Conservation (phyloP, 2,329 filamentous ascomycete species). For the Didymella exigua region DNA sequence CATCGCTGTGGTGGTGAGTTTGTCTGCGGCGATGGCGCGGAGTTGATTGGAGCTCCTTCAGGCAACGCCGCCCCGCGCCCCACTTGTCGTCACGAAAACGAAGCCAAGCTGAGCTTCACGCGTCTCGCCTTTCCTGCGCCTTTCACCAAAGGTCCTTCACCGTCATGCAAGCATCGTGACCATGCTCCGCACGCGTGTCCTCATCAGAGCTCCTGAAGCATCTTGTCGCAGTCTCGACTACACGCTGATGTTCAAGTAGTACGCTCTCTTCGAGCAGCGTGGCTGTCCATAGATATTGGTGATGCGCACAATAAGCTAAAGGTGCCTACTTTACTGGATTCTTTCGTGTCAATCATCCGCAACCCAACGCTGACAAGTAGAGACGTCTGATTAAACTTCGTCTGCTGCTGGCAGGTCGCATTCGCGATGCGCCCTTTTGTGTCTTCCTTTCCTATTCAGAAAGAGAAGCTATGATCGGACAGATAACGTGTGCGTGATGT, state of each 20-base stretch:
- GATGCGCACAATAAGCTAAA: too few relatives aligned
- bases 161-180: background rate
- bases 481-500: background rate
- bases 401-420: background rate
- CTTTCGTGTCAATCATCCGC: too few relatives aligned
- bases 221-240: too few relatives aligned
- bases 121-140: background rate
- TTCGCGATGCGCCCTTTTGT: background rate
- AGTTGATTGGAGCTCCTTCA: constrained; percentile 18
- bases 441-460: background rate
- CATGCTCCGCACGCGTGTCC: background rate
- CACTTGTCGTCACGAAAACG: constrained; percentile 9
- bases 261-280: background rate
- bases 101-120: constrained; percentile 4
- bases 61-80: constrained; percentile 9
- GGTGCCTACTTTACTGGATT: too few relatives aligned
- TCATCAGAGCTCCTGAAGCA: background rate
- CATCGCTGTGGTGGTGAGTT: constrained; percentile 33
- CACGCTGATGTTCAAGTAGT: background rate
- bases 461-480: background rate
- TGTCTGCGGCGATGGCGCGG: constrained; percentile 19
- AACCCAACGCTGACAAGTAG: background rate
- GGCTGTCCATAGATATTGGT: too few relatives aligned
- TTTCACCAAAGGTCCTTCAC: background rate
- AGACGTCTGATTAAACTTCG: background rate